These are phyloP conservation scores for Pythium utonaiense DNA, from an alignment of 352 stramenopile genomes.

Conservation along the genomic window DNA sequence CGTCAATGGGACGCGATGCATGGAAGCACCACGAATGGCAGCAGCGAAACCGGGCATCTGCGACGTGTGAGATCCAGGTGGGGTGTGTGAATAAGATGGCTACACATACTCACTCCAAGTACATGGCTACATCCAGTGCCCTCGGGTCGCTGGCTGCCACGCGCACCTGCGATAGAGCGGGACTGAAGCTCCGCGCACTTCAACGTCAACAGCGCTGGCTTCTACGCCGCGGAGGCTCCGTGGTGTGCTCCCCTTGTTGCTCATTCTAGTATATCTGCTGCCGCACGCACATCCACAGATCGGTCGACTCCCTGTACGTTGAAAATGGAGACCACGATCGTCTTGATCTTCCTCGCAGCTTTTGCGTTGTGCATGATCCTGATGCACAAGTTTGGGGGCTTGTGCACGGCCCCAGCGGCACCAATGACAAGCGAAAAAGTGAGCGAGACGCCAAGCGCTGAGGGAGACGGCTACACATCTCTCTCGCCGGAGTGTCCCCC, in stretches of 20 bases:
- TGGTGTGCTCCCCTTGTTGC: too few relatives aligned
- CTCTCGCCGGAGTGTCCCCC: neutral
- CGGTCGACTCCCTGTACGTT: neutral
- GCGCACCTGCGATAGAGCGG: too few relatives aligned
- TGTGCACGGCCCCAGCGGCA: neutral
- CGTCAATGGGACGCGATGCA: too few relatives aligned
- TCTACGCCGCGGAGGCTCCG: too few relatives aligned
- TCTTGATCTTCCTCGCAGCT: neutral
- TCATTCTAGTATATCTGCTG: slow-evolving; percentile 6
- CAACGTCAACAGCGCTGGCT: neutral
- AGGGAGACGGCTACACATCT: neutral
- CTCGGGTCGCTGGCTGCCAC: neutral
- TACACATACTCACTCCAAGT: slow-evolving; percentile 21
- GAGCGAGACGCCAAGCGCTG: neutral
- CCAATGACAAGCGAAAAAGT: neutral
- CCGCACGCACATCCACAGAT: neutral
- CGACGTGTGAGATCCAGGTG: slow-evolving; percentile 18
- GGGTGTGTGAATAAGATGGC: slow-evolving; percentile 25
- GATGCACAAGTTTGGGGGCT: slow-evolving; percentile 13
- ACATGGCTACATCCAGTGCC: slow-evolving; percentile 12
- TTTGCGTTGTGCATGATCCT: slow-evolving; percentile 19
- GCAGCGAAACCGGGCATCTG: slow-evolving; percentile 8
- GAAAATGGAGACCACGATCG: slow-evolving; percentile 8
- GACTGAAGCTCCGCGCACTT: neutral
- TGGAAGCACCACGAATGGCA: neutral